Base-by-base conservation (phyloP, 352 stramenopile species). In the Phytophthora fragariaefolia region DNA sequence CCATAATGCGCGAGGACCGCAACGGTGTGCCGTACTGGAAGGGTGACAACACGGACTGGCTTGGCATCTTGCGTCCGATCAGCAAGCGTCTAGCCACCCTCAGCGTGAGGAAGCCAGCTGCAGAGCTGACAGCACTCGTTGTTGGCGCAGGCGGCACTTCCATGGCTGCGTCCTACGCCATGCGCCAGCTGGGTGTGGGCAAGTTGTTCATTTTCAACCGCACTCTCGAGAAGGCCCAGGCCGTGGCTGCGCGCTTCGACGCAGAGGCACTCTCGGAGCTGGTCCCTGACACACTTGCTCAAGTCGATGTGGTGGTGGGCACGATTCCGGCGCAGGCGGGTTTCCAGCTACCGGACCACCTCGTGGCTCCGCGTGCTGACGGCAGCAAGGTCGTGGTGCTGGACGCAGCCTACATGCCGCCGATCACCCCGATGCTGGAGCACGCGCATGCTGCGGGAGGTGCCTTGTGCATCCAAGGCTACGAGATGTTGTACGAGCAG, bases 41-140 rank as follows among this genome's bases (percentile, higher is more conserved):
- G 63, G 97, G 97, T 1, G 95, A 99, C 74, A 99, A 99, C 82
- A 99, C 97, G 9, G 98, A 99, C 83, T 99, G 98, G 97, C 85
- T 98, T 36, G 98, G 98, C 43, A 99, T 99, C 56, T 85, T 93
- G 58, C 94, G 97, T 46, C 95, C 97, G 22, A 87, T 99, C 54
- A 75, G 85, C 63, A 80, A 81, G 66, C 87, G 85, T 3, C 64
- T 94, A 22, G 57, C 45, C 20, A 48, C 18, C 0, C 26, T 58
- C 5, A 40, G 42, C 26, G 48, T 50, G 42, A 66, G 27, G 13
- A 72, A 64, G n/a, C 54, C 62, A 17, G 57, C 43, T 4, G 61
- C 40, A 22, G 62, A 76, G 4, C 54, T 90, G 30, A 84, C 67
- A 1, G 85, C 82, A 68, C 88, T 89, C 27, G 96, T 85, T 66